Conservation (phyloP, 164 flowering plant species). For the Berberis thunbergii region DNA sequence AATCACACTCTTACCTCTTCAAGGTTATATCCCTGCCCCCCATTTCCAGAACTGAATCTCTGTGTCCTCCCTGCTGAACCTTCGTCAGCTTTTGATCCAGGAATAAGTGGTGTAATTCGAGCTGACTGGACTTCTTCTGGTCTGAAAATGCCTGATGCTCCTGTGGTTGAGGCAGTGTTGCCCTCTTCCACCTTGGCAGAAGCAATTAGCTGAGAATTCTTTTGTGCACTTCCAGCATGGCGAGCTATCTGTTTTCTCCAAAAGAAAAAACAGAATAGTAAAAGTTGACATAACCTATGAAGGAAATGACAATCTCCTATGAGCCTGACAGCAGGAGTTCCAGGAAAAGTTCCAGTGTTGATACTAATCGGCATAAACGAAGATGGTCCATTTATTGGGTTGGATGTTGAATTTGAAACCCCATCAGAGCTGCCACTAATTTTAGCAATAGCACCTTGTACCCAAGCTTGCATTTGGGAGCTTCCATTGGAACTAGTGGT, state of each 20-base stretch:
- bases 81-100: constrained; percentile 77
- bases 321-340: constrained; percentile 98
- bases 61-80: constrained; percentile 43
- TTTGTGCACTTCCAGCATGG: constrained; percentile 39
- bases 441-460: constrained; percentile 99
- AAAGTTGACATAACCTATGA: constrained; percentile 87
- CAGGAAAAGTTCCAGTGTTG: constrained; percentile 99
- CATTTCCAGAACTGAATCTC: constrained; percentile 86
- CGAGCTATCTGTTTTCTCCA: constrained; percentile 73
- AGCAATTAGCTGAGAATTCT: constrained; percentile 51
- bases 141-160: constrained; percentile 18
- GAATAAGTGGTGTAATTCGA: constrained; percentile 33
- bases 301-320: constrained; percentile 99
- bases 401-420: constrained; percentile 62
- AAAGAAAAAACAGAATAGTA: constrained; percentile 93
- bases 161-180: constrained; percentile 32
- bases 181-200: constrained; percentile 67
- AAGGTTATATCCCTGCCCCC: constrained; percentile 97
- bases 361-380: constrained; percentile 92
- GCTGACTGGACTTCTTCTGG: not conserved
- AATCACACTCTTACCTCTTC: constrained; percentile 62
- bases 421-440: constrained; percentile 90
- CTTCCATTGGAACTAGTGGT: constrained; percentile 78
- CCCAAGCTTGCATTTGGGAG: constrained; percentile 99
- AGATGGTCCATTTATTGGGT: constrained; percentile 78